Evolutionary conservation across 2,329 filamentous ascomycete species (phyloP), one percentile per base, ranked within the genome.

Genomic region (Pseudophaeomoniella oleicola): DNA sequence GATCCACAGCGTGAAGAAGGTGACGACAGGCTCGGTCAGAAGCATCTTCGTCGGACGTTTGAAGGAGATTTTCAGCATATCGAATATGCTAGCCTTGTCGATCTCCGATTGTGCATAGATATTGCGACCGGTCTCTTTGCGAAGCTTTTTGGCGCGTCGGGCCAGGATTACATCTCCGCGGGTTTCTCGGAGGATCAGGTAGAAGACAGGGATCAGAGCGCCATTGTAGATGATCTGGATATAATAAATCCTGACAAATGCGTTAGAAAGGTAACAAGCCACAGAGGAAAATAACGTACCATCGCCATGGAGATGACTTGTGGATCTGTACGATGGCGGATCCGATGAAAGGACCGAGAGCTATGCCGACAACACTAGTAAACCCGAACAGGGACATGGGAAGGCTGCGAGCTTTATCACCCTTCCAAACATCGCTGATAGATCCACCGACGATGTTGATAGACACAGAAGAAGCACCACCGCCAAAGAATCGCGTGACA

Each of bases 141-240:
- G 59, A 16, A 63, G 46, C 18, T 54, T 58, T 27, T 50, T 48
- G 1, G 60, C 60, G 5, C 59, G 54, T n/a, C 48, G 51, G 15
- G 49, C 46, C 4, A 64, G 46, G 31, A 64, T 61, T 11, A 63
- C 58, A 37, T 63, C 58, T 6, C 52, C 53, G 12, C 60, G 54
- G 2, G 60, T 63, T 38, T 63, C 60, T 5, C 51, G 49, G 14
- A 63, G 53, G 22, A 63, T 46, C 2, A 65, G 37, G 44, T 52
- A 59, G 30, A 66, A 52, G 1, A 63, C 33, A 0, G 62, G 59
- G 2, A 63, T 54, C 4, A 62, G 42, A 0, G 47, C 59, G 3
- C 55, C 55, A 19, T 62, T 60, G 41, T 62, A 57, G 33, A 63
- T 59, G 19, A 65, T 62, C 14, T 64, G 60, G 16, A 59, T 50